A percentile compares a stretch with the other conserved stretches of the same genome.
Conservation (phyloP, 768 basidiomycete genomes). For the Nidula microcarpa region DNA sequence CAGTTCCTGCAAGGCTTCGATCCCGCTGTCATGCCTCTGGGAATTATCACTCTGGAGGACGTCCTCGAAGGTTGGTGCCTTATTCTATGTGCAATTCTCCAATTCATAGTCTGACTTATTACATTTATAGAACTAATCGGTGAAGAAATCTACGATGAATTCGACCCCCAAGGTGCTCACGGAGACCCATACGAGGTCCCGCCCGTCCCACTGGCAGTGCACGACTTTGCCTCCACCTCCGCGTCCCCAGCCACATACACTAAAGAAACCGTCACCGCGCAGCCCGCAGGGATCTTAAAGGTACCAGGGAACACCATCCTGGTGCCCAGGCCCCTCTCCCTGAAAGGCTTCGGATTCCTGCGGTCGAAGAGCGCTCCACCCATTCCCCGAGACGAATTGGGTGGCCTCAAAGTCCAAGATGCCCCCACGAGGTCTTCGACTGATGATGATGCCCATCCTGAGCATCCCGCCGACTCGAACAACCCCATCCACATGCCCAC, state of each 20-base stretch:
- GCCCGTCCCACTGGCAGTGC: constrained; percentile 2
- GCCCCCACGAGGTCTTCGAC: constrained; percentile 1
- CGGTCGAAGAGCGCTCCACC: constrained; percentile 59
- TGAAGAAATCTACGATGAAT: constrained; percentile 92
- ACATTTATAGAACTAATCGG: constrained; percentile 74
- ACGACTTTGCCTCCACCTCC: neutral
- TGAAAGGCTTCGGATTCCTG: constrained; percentile 48
- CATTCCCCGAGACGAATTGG: constrained; percentile 34
- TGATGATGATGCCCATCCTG: constrained; percentile 8
- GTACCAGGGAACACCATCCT: constrained; percentile 5
- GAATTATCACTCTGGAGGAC: constrained; percentile 92
- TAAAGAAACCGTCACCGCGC: constrained; percentile 4
- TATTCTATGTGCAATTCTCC: neutral
- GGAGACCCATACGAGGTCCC: constrained; percentile 41
- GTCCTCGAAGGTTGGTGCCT: constrained; percentile 71
- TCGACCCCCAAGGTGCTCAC: constrained; percentile 74
- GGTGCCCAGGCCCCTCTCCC: constrained; percentile 30
- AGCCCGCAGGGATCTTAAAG: constrained; percentile 15
- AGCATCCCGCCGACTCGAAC: neutral
- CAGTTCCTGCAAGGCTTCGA: constrained; percentile 83
- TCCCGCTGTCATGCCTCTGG: constrained; percentile 78
- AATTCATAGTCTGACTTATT: neutral
- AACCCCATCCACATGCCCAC: constrained; percentile 1
- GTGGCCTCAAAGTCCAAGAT: constrained; percentile 8
- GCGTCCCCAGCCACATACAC: neutral